Percentiles rank a stretch among this genome's conserved stretches.
phyloP scores from a whole-genome alignment of 345 rosid genomes.

The Eucalyptus decipiens region DNA sequence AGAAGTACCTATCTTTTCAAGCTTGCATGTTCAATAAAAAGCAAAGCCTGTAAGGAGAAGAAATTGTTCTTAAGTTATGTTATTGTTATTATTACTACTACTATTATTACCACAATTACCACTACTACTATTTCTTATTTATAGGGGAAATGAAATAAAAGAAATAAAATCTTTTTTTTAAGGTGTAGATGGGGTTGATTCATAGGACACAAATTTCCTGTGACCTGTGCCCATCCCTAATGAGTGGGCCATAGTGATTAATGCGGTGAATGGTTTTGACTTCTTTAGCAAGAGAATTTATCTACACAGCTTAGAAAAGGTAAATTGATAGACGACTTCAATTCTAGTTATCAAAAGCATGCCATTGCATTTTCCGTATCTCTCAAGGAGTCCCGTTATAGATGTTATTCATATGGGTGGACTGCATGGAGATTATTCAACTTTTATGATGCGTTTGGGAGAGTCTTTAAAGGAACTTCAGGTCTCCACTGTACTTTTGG shows the following conservation, averaged over 20 bases:
- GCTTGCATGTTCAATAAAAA: neutral
- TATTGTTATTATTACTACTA: no score
- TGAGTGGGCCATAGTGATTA: neutral
- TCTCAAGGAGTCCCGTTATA: neutral
- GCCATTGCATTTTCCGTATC: neutral
- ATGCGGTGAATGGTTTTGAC: neutral
- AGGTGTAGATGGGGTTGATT: neutral
- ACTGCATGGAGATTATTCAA: neutral
- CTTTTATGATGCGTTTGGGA: neutral
- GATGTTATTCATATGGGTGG: neutral
- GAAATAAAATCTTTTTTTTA: no score
- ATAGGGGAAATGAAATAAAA: no score
- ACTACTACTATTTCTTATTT: no score
- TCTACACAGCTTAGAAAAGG: rapidly evolving
- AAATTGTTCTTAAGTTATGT: no score
- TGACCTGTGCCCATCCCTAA: rapidly evolving
- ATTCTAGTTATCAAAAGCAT: neutral
- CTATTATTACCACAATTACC: no score
- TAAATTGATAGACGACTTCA: neutral
- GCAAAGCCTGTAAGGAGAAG: neutral
- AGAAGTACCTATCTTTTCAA: neutral
- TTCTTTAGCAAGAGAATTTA: neutral
- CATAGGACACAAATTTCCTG: neutral
- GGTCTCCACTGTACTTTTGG: neutral
- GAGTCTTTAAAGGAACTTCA: neutral